Evolutionary conservation across 805 yeast genomes (phyloP).

Genomic region (Lachancea dasiensis): DNA sequence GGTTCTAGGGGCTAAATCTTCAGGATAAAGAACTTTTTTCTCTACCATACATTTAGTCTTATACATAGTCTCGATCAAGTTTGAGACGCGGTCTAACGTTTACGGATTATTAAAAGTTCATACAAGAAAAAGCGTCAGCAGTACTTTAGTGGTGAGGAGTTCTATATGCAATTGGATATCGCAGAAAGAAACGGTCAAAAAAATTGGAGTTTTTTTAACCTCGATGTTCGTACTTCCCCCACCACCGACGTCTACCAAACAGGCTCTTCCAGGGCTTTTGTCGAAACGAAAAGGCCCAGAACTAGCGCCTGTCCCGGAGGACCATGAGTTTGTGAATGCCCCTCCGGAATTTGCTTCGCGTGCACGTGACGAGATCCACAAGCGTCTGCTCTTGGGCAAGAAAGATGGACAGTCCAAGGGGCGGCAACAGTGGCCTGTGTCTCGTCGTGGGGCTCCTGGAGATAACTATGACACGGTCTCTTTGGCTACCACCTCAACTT

Average conservation of each 20-base stretch:
- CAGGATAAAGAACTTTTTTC: too few species aligned
- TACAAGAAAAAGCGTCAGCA: too few species aligned
- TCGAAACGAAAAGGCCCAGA: constrained; percentile 9
- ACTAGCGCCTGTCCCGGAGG: constrained; percentile 9
- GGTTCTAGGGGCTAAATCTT: too few species aligned
- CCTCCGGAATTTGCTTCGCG: constrained; percentile 33
- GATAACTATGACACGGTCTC: constrained; percentile 3
- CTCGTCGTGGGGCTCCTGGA: too few species aligned
- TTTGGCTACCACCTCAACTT: constrained; percentile 15
- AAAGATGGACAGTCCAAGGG: background rate
- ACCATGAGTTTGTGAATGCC: constrained; percentile 28
- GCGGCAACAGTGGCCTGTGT: background rate
- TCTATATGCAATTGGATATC: too few species aligned
- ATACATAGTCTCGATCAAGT: too few species aligned
- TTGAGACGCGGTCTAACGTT: too few species aligned
- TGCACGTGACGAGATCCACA: constrained; percentile 32
- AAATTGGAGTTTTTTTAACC: too few species aligned
- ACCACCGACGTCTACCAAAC: constrained; percentile 26
- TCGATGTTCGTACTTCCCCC: constrained; percentile 32
- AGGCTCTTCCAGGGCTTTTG: constrained; percentile 13
- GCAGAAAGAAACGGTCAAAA: background rate
- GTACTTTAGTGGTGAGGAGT: too few species aligned
- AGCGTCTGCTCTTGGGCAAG: constrained; percentile 19
- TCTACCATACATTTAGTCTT: too few species aligned
- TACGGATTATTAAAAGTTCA: too few species aligned